phyloP scores from a whole-genome alignment of 192 early-diverging fungal species.

The Gamsiella multidivaricata region DNA sequence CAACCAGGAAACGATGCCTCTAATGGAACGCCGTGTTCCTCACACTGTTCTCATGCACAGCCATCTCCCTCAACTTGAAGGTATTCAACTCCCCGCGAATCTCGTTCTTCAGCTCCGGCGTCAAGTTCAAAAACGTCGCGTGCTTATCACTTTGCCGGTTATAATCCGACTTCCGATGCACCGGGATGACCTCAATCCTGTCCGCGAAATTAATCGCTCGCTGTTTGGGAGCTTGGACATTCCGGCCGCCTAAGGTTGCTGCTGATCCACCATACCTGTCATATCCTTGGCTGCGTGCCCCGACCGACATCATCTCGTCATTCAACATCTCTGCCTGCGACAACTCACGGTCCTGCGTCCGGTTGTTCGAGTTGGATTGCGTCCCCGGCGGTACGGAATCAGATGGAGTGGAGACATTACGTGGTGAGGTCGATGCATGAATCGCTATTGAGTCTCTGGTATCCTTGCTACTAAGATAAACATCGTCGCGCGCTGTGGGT shows the following conservation, averaged over 20 bases:
- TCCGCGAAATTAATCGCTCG: slow-evolving; percentile 28
- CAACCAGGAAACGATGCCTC: neutral
- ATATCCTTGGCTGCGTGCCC: slow-evolving; percentile 12
- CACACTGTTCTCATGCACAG: slow-evolving; percentile 53
- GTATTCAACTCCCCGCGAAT: slow-evolving; percentile 55
- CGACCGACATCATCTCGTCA: slow-evolving; percentile 7
- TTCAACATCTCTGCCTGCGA: slow-evolving; percentile 24
- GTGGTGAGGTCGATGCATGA: slow-evolving; percentile 1
- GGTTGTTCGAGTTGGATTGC: slow-evolving; percentile 25
- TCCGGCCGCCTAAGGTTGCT: neutral
- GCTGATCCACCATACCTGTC: neutral
- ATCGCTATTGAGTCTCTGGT: neutral
- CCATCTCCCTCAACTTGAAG: slow-evolving; percentile 56
- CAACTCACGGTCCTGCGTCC: slow-evolving; percentile 8
- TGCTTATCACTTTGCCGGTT: slow-evolving; percentile 41
- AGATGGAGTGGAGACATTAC: slow-evolving; percentile 15
- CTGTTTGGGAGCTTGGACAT: neutral
- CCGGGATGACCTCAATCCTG: slow-evolving; percentile 40
- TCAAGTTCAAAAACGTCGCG: slow-evolving; percentile 51
- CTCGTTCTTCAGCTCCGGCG: slow-evolving; percentile 42
- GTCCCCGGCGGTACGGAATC: slow-evolving; percentile 33
- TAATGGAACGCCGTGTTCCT: slow-evolving; percentile 53
- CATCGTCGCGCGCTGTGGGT: too few relatives aligned
- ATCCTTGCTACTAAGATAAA: neutral
- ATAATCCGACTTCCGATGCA: slow-evolving; percentile 27